These are phyloP conservation scores for Zea luxurians DNA, from an alignment of 176 grass and related monocot genomes.

Conservation along the genomic window DNA sequence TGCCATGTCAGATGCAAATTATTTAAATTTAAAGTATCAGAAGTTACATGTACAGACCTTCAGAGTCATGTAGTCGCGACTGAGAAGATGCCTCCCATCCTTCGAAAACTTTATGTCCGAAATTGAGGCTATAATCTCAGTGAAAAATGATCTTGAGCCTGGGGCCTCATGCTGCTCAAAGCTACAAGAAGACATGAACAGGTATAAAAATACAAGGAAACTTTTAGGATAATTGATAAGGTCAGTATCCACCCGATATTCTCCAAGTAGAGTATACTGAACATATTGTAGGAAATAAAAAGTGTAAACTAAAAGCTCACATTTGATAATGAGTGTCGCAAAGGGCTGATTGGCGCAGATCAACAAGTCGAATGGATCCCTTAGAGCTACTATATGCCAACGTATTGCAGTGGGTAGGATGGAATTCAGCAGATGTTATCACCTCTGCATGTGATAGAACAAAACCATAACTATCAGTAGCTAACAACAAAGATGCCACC, in stretches of 20 bases:
- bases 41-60: constrained; percentile 58
- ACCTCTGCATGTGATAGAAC: constrained; percentile 69
- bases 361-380: constrained; percentile 86
- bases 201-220: constrained; percentile 34
- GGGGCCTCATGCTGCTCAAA: constrained; percentile 84
- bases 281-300: no score
- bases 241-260: constrained; percentile 22
- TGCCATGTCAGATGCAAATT: constrained; percentile 13
- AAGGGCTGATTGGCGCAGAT: constrained; percentile 87
- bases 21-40: constrained; percentile 16
- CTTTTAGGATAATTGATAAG: constrained; percentile 24
- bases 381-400: constrained; percentile 95
- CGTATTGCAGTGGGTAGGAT: constrained; percentile 82
- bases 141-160: constrained; percentile 96
- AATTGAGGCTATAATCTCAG: constrained; percentile 99
- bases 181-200: constrained; percentile 52
- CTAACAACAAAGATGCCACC: constrained; percentile 19
- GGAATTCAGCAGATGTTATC: constrained; percentile 93
- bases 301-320: constrained; percentile 53
- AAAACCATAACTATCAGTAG: constrained; percentile 40
- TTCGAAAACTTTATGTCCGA: constrained; percentile 92
- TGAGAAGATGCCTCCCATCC: constrained; percentile 89
- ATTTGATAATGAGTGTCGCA: constrained; percentile 81
- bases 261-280: constrained; percentile 9
- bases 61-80: constrained; percentile 97